Percentiles rank a stretch among this genome's conserved stretches.
These are phyloP conservation scores for Phytophthora meadii DNA, from an alignment of 352 stramenopile species.

Conservation along the genomic window DNA sequence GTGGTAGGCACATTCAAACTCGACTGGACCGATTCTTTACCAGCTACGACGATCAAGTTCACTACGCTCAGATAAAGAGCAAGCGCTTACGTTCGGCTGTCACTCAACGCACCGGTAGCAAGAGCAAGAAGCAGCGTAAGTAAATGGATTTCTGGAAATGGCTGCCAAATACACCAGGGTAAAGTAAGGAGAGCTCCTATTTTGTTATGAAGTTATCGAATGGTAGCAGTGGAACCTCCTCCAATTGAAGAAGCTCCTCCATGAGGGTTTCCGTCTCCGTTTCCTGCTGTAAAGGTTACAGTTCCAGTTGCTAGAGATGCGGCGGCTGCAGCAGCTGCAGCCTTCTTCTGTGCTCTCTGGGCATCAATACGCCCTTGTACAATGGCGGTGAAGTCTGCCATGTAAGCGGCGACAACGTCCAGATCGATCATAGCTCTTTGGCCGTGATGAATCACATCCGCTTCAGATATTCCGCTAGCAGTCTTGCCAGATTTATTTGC, in stretches of 20 bases:
- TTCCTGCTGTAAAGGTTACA: conserved; percentile 22
- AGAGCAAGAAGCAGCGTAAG: conserved; percentile 25
- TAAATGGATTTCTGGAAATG: conserved; percentile 8
- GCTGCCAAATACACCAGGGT: too few species aligned
- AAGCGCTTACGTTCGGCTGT: conserved; percentile 91
- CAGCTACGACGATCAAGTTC: conserved; percentile 96
- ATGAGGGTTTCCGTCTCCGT: conserved; percentile 16
- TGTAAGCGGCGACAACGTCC: conserved; percentile 94
- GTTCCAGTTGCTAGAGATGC: conserved; percentile 19
- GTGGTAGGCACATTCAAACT: conserved; percentile 75
- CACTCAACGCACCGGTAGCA: conserved; percentile 33
- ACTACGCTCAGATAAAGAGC: conserved; percentile 93
- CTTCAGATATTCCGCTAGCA: conserved; percentile 68
- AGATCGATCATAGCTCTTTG: conserved; percentile 89
- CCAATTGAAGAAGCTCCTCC: conserved; percentile 20
- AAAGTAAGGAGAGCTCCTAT: neutral
- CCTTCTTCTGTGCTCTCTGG: conserved; percentile 78
- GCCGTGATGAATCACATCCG: conserved; percentile 87
- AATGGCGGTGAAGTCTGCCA: conserved; percentile 92
- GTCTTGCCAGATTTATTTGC: conserved; percentile 11
- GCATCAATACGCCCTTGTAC: conserved; percentile 76
- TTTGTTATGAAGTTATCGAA: conserved; percentile 20
- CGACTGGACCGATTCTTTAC: conserved; percentile 96
- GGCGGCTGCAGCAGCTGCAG: conserved; percentile 35
- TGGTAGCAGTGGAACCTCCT: conserved; percentile 30